A percentile compares a stretch with the other conserved stretches of the same genome.
These are phyloP conservation scores for Kluyveromyces starmeri DNA, from an alignment of 805 yeast species.

Conservation along the genomic window DNA sequence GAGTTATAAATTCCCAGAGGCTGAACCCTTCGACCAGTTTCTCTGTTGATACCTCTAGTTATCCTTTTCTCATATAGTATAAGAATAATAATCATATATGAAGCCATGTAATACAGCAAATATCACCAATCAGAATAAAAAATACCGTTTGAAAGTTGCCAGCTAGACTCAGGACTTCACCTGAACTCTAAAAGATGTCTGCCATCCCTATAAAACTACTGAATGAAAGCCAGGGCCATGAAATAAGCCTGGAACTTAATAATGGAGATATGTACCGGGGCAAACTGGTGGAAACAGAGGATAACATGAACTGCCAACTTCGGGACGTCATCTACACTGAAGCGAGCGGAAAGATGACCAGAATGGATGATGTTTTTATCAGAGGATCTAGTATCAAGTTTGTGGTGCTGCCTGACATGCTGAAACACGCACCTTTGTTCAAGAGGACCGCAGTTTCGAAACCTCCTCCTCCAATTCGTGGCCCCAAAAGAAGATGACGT, in stretches of 20 bases:
- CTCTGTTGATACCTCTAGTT: no score
- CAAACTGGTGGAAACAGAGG: constrained; percentile 77
- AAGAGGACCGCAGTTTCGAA: constrained; percentile 44
- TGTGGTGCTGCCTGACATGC: constrained; percentile 80
- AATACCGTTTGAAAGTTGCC: no score
- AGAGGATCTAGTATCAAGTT: constrained; percentile 87
- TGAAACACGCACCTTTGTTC: constrained; percentile 84
- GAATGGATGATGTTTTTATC: constrained; percentile 76
- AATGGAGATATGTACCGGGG: constrained; percentile 88
- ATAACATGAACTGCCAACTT: constrained; percentile 87
- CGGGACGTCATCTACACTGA: constrained; percentile 74
- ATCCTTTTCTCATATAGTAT: no score
- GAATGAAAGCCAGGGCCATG: constrained; percentile 85
- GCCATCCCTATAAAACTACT: constrained; percentile 81
- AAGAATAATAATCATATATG: no score
- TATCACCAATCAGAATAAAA: no score
- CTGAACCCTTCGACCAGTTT: no score
- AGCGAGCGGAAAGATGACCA: constrained; percentile 63
- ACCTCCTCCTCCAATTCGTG: constrained; percentile 67
- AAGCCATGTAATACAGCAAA: no score
- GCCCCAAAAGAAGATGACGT: constrained; percentile 38
- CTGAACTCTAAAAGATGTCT: no score
- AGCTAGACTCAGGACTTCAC: no score
- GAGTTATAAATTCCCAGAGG: no score
- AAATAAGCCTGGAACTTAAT: constrained; percentile 69